A percentile compares a stretch with the other conserved stretches of the same genome.
phyloP scores from a whole-genome alignment of 192 early-diverging fungal genomes.

The Podila minutissima region DNA sequence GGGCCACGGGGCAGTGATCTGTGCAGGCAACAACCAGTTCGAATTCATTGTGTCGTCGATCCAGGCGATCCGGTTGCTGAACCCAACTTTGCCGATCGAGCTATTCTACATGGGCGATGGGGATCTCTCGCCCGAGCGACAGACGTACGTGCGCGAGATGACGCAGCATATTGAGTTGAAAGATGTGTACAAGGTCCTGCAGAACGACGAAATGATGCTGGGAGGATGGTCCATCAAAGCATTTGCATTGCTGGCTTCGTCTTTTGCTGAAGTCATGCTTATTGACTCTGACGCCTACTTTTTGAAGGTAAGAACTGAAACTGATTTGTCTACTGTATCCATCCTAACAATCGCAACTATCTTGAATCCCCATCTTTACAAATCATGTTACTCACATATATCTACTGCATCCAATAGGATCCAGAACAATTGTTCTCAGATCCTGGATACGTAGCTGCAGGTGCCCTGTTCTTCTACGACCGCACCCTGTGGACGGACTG shows the following conservation, averaged over 20 bases:
- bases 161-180: constrained; percentile 32
- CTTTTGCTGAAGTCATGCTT: constrained; percentile 63
- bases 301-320: constrained; percentile 25
- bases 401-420: constrained; percentile 6
- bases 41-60: constrained; percentile 39
- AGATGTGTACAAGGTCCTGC: constrained; percentile 32
- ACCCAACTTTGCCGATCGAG: constrained; percentile 63
- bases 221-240: constrained; percentile 70
- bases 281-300: constrained; percentile 73
- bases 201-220: constrained; percentile 44
- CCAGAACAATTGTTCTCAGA: constrained; percentile 62
- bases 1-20: constrained; percentile 53
- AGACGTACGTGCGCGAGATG: constrained; percentile 18
- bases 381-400: not conserved
- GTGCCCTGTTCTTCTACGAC: constrained; percentile 66
- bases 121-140: constrained; percentile 36
- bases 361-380: too few relatives aligned
- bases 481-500: constrained; percentile 54
- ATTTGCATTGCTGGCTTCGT: constrained; percentile 63
- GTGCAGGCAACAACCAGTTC: constrained; percentile 55
- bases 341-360: too few relatives aligned
- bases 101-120: constrained; percentile 57
- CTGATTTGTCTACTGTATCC: not conserved
- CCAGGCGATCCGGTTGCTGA: constrained; percentile 43
- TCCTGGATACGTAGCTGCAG: constrained; percentile 39